Evolutionary conservation across 345 rosid genomes (phyloP), one percentile per base, ranked within the genome.

Genomic region (Ricinus communis): DNA sequence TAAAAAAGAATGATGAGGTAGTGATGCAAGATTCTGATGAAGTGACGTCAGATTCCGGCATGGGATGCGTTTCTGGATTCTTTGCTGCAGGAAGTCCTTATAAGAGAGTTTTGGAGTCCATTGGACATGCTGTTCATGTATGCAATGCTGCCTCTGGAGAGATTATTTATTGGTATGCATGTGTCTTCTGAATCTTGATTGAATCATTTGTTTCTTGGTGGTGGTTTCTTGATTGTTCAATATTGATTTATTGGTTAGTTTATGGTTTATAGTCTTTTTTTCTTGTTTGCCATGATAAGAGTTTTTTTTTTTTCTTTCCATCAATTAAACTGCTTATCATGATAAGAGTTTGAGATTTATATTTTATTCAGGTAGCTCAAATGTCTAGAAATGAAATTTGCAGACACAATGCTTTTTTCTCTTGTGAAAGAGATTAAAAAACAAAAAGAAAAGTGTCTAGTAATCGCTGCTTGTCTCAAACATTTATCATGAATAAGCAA

Each of bases 81-180:
- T 88, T 84, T 78, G 56, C 51, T 0, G 55, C 75, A 0, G 87
- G 86, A 46, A 78, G 77, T 67, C 94, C 90, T 22, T 87, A 85
- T 52, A 84, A 82, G 86, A 80, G 85, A 4, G 79, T 89, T 49
- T 77, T 93, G 82, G 96, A 93, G 62, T 86, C 89, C 16, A 76
- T 93, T 66, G 97, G 97, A 2, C 90, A 85, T 18, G 97, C 98
- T 24, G 81, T 91, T 79, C 82, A 86, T 36, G 93, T 93, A 0
- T 84, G 87, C 62, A 64, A 79, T 7, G 84, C 87, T 65, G 74
- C 83, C 3, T 71, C 91, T 18, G 89, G 86, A 50, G 86, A 82
- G 47, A 89, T 93, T 63, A 68, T 80, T 3, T 93, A 79, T 69
- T 93, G 98, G 98, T 90, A 66, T 25, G 68, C 16, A n/a, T n/a